A percentile compares a stretch with the other conserved stretches of the same genome.
Conservation (phyloP, 345 rosid genomes). For the Rhizophora mangle region DNA sequence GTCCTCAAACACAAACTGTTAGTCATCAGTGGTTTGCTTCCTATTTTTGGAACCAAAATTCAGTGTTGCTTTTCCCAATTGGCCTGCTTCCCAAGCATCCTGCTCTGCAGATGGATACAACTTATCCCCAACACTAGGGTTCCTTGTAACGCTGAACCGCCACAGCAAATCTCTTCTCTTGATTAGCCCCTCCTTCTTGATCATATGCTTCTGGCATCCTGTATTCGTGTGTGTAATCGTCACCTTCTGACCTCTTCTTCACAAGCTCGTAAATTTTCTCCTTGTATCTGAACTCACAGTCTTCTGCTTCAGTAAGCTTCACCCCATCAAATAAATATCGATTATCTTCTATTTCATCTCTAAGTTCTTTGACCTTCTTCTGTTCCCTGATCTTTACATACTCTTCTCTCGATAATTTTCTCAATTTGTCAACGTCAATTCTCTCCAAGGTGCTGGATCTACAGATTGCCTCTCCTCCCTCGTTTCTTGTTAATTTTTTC, state of each 20-base stretch:
- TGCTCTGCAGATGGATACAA: conserved; percentile 98
- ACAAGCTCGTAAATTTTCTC: conserved; percentile 73
- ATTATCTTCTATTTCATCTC: conserved; percentile 88
- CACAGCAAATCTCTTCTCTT: conserved; percentile 90
- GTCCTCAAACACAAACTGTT: conserved; percentile 87
- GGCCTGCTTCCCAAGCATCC: conserved; percentile 99
- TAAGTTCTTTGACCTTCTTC: conserved; percentile 85
- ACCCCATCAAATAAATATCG: conserved; percentile 76
- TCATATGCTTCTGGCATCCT: conserved; percentile 96
- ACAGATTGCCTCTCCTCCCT: conserved; percentile 78
- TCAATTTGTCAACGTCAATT: conserved; percentile 54
- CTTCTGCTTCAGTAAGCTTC: conserved; percentile 69
- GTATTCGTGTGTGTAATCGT: conserved; percentile 49
- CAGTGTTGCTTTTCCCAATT: conserved; percentile 80
- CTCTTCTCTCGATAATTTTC: conserved; percentile 84
- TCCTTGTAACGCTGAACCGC: conserved; percentile 90
- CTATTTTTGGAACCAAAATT: conserved; percentile 68
- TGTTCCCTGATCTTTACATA: conserved; percentile 93
- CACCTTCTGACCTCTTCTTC: conserved; percentile 66
- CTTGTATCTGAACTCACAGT: conserved; percentile 62
- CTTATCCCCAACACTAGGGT: conserved; percentile 60
- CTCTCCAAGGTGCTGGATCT: conserved; percentile 62
- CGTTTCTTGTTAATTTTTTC: conserved; percentile 66
- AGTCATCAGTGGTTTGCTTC: not conserved
- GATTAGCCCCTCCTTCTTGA: conserved; percentile 72